These are phyloP conservation scores for Rhododendron henanense DNA, from an alignment of 148 eudicot species.

Conservation along the genomic window DNA sequence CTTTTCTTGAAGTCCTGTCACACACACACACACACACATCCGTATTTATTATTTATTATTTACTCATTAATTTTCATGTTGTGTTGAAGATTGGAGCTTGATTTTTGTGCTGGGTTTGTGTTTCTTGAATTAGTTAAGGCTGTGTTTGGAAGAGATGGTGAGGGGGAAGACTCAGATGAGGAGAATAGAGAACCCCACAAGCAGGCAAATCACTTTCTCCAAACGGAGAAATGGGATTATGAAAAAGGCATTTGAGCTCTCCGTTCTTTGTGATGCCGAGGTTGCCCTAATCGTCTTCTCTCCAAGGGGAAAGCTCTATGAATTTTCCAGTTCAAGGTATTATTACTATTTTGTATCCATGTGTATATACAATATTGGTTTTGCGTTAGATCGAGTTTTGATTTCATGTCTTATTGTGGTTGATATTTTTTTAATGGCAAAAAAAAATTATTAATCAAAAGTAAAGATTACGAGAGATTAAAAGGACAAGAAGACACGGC, in stretches of 20 bases:
- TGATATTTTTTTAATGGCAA: too few species aligned
- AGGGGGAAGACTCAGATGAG: slow-evolving; percentile 59
- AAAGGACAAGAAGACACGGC: too few species aligned
- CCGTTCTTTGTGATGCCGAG: neutral
- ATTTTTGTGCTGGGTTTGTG: neutral
- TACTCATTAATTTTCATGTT: neutral
- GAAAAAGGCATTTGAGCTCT: slow-evolving; percentile 19
- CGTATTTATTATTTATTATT: too few species aligned
- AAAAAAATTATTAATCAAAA: too few species aligned
- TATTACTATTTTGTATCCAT: neutral
- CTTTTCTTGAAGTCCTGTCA: too few species aligned
- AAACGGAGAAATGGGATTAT: slow-evolving; percentile 49
- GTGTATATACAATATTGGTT: neutral
- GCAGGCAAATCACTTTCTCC: slow-evolving; percentile 59
- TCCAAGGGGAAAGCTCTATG: slow-evolving; percentile 49
- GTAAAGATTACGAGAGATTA: too few species aligned
- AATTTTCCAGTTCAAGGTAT: slow-evolving; percentile 56
- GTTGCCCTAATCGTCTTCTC: slow-evolving; percentile 33
- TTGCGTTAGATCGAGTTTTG: neutral
- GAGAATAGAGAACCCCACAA: slow-evolving; percentile 53
- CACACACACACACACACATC: neutral
- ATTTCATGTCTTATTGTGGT: too few species aligned
- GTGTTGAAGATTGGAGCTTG: neutral
- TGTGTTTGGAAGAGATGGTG: slow-evolving; percentile 32
- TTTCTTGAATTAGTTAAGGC: neutral